Percentiles rank a stretch among this genome's conserved stretches.
These are phyloP conservation scores for Botryotinia narcissicola DNA, from an alignment of 2,329 filamentous ascomycete species.

Conservation along the genomic window DNA sequence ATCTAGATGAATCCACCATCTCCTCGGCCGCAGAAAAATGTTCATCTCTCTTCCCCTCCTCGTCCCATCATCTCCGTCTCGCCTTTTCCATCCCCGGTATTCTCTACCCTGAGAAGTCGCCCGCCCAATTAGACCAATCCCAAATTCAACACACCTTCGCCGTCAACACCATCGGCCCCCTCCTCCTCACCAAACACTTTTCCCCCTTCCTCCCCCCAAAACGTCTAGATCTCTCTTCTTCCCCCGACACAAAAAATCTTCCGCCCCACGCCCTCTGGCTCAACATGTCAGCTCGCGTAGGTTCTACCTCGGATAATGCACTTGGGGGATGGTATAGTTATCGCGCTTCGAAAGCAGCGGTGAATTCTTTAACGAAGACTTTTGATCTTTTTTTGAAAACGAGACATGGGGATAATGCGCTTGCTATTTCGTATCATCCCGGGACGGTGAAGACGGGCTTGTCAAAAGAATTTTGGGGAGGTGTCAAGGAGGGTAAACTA, in stretches of 20 bases:
- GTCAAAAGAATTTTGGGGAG: slow-evolving; percentile 69
- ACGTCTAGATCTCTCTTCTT: slow-evolving; percentile 41
- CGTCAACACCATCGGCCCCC: slow-evolving; percentile 70
- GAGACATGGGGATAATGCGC: slow-evolving; percentile 57
- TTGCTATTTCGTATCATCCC: slow-evolving; percentile 72
- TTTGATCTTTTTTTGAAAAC: slow-evolving; percentile 65
- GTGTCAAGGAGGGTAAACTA: slow-evolving; percentile 58
- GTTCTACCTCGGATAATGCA: slow-evolving; percentile 68
- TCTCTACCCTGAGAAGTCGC: slow-evolving; percentile 70
- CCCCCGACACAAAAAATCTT: slow-evolving; percentile 40
- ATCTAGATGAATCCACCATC: slow-evolving; percentile 59
- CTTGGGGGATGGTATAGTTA: slow-evolving; percentile 82
- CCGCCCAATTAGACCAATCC: slow-evolving; percentile 59
- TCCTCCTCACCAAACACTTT: slow-evolving; percentile 77
- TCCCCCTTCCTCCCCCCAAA: slow-evolving; percentile 64
- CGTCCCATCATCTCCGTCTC: slow-evolving; percentile 61
- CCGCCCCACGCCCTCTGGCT: slow-evolving; percentile 61
- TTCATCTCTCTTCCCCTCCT: slow-evolving; percentile 50
- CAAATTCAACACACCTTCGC: slow-evolving; percentile 66
- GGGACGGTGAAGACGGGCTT: slow-evolving; percentile 77
- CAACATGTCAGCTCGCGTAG: slow-evolving; percentile 77
- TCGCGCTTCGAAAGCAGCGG: slow-evolving; percentile 70
- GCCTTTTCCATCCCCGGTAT: slow-evolving; percentile 69
- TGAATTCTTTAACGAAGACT: slow-evolving; percentile 68
- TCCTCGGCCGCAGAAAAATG: slow-evolving; percentile 53